Evolutionary conservation across 768 basidiomycete species (phyloP).

Genomic region (Pisolithus sp.): DNA sequence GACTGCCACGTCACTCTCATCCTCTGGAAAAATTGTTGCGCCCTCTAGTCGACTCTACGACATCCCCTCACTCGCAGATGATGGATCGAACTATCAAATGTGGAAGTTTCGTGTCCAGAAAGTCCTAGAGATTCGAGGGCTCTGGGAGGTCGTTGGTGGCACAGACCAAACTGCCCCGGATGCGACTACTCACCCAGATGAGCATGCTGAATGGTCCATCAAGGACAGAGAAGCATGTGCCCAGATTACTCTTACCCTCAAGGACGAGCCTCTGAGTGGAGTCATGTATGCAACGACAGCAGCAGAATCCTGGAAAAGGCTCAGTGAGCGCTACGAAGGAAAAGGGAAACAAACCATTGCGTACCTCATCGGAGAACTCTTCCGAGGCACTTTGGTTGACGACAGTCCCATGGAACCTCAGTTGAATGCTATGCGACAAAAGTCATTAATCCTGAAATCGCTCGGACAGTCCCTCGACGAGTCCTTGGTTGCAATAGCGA

Average conservation of each 20-base stretch:
- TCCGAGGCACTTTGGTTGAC: no score
- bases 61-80: conserved; percentile 5
- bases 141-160: conserved; percentile 3
- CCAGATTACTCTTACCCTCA: conserved; percentile 18
- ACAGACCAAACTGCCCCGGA: background rate
- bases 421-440: no score
- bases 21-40: no score
- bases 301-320: conserved; percentile 14
- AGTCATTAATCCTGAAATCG: no score
- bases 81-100: background rate
- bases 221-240: conserved; percentile 13
- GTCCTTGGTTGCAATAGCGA: no score
- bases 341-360: no score
- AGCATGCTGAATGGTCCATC: background rate
- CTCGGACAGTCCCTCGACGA: no score
- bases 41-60: conserved; percentile 2
- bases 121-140: background rate
- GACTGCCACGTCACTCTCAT: no score
- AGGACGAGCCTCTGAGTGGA: conserved; percentile 17
- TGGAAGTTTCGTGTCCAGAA: no score
- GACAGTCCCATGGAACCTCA: no score
- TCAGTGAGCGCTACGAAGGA: conserved; percentile 12
- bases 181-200: background rate
- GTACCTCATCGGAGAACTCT: no score
- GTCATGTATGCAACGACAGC: conserved; percentile 10